Conservation (phyloP, 83 land plant species). For the Picea abies region DNA sequence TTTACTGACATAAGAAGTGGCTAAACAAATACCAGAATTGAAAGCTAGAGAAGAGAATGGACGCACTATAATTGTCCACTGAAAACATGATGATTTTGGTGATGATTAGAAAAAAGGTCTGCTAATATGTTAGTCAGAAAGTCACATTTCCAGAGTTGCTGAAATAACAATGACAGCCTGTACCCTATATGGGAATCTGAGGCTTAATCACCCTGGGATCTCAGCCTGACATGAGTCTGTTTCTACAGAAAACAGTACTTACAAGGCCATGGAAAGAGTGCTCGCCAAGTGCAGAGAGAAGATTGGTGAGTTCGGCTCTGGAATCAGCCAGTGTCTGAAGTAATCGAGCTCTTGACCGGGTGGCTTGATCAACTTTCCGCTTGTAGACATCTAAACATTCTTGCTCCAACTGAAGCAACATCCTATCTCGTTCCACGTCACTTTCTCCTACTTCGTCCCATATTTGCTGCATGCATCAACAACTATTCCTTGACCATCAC, state of each 20-base stretch:
- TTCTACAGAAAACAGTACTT: constrained; percentile 12
- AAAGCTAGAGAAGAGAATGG: background rate
- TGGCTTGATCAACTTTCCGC: constrained; percentile 86
- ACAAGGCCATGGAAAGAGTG: constrained; percentile 53
- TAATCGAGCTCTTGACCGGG: constrained; percentile 66
- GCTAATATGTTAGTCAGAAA: background rate
- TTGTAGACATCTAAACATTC: constrained; percentile 92
- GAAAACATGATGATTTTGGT: background rate
- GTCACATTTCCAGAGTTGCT: background rate
- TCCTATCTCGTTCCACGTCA: constrained; percentile 83
- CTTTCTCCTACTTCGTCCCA: constrained; percentile 95
- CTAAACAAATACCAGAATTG: background rate
- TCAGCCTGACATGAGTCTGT: background rate
- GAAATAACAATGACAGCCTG: background rate
- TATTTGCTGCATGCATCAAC: constrained; percentile 55
- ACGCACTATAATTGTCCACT: background rate
- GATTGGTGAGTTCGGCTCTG: constrained; percentile 64
- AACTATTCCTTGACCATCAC: background rate
- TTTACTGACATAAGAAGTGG: background rate
- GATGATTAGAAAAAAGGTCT: background rate
- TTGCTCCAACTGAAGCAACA: constrained; percentile 83
- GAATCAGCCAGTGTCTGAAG: constrained; percentile 77
- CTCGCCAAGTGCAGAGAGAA: constrained; percentile 81
- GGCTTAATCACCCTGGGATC: background rate
- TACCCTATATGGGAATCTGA: background rate